Conservation (phyloP, 495 filamentous ascomycete genomes). For the Podospora sp. region DNA sequence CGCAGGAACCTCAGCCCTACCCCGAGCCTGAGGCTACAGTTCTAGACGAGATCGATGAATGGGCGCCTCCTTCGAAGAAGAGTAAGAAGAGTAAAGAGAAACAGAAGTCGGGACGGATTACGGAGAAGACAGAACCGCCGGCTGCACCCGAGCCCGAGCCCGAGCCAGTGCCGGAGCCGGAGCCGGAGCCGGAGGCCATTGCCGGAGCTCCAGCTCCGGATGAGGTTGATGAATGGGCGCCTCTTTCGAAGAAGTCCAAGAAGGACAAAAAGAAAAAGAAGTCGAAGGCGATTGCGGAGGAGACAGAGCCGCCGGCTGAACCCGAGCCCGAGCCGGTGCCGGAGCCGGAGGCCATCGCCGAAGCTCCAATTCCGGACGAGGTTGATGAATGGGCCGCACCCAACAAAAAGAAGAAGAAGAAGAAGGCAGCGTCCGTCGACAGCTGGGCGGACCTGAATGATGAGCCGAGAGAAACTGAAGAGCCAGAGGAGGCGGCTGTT, state of each 20-base stretch:
- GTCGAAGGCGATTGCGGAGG: too few relatives aligned
- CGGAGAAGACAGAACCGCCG: too few relatives aligned
- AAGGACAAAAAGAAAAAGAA: too few relatives aligned
- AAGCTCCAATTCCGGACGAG: background rate
- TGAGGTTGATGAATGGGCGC: too few relatives aligned
- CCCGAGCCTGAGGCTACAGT: background rate
- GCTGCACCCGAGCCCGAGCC: background rate
- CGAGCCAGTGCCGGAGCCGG: background rate
- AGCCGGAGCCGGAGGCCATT: too few relatives aligned
- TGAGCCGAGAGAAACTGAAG: background rate
- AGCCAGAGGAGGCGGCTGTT: background rate
- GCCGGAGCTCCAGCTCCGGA: too few relatives aligned
- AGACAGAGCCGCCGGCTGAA: too few relatives aligned
- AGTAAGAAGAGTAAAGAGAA: too few relatives aligned
- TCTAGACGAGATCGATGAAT: too few relatives aligned
- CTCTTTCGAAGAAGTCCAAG: too few relatives aligned
- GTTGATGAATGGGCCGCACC: slow-evolving; percentile 4
- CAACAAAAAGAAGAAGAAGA: slow-evolving; percentile 9
- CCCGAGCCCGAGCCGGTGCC: background rate
- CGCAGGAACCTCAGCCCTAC: background rate
- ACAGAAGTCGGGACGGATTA: too few relatives aligned
- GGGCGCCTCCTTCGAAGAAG: too few relatives aligned
- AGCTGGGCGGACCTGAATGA: background rate
- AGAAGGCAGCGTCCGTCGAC: slow-evolving; percentile 1
- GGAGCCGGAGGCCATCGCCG: background rate